A percentile compares a stretch with the other conserved stretches of the same genome.
Evolutionary conservation across 176 grass and related monocot species (phyloP).

Genomic region (Avena sativa): DNA sequence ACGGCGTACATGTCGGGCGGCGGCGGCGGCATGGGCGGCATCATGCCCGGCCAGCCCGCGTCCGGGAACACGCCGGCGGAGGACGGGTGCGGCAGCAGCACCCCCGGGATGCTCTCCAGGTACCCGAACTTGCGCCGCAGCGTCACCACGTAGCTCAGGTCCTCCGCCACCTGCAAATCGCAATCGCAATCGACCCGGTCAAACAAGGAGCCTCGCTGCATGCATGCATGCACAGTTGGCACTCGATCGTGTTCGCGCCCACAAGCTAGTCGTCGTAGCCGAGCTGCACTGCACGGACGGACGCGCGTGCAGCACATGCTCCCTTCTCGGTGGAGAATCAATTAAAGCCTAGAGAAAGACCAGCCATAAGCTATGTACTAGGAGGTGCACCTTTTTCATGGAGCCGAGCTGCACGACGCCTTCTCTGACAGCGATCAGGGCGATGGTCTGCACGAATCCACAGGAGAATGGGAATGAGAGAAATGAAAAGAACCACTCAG

Average conservation of each 20-base stretch:
- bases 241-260: not conserved
- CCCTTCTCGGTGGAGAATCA: not conserved
- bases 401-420: conserved; percentile 97
- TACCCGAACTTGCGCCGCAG: conserved; percentile 93
- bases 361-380: not conserved
- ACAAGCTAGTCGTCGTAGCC: no score
- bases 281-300: not conserved
- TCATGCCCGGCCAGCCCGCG: conserved; percentile 45
- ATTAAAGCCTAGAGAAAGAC: conserved; percentile 33
- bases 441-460: conserved; percentile 75
- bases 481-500: not conserved
- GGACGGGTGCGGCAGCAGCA: conserved; percentile 96
- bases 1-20: conserved; percentile 59
- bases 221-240: conserved; percentile 33
- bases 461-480: not conserved
- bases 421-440: conserved; percentile 91
- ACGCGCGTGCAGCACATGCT: conserved; percentile 37
- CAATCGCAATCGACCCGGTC: no score
- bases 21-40: conserved; percentile 34
- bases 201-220: not conserved
- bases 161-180: conserved; percentile 68
- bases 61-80: conserved; percentile 63
- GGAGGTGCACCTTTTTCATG: conserved; percentile 70
- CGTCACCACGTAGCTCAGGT: conserved; percentile 83
- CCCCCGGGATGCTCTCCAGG: conserved; percentile 95